Evolutionary conservation across 805 yeast species (phyloP), one percentile per base, ranked within the genome.

Genomic region (Citeromyces nyonsensis): DNA sequence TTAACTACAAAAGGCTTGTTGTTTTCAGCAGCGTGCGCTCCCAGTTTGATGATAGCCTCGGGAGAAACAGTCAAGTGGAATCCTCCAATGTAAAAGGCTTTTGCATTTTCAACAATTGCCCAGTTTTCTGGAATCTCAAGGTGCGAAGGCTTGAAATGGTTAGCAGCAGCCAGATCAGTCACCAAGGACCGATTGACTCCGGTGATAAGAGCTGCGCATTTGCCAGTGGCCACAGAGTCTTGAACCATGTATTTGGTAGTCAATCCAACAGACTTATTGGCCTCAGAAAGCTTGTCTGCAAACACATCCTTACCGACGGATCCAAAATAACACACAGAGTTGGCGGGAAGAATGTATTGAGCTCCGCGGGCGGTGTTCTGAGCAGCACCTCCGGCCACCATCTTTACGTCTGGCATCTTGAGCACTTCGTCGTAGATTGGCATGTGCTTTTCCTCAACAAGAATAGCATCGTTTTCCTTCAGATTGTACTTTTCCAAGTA

Each of bases 341-440:
- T 57, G 30, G 62, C 56, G 38, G 96, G 95, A 33, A 91, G 68
- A 35, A 84, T 57, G 61, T 83, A 88, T 52, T 88, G 96, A 32
- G 97, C 97, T 51, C 95, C 99, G 61, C 99, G 76, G 36, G 97
- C 96, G 41, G 97, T 73, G 66, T 91, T 91, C 64, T 91, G 99
- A 38, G 96, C 98, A 48, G 99, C 99, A 55, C 99, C 99, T 45
- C 99, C 99, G 39, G 99, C 98, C 44, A 88, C 72, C 39, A 74
- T 58, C 47, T 73, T 69, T 40, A 83, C 73, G 37, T 66, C 69
- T 25, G 66, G 61, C 52, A 60, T 61, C 25, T 63, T 55, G 35
- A 84, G 59, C 43, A 82, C 69, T 56, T 91, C 97, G 37, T 70
- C 77, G 57, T 65, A 91, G 52, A 91, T 81, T 35, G 88, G 81